Conservation (phyloP, 345 rosid species). For the Raphanus sativus region DNA sequence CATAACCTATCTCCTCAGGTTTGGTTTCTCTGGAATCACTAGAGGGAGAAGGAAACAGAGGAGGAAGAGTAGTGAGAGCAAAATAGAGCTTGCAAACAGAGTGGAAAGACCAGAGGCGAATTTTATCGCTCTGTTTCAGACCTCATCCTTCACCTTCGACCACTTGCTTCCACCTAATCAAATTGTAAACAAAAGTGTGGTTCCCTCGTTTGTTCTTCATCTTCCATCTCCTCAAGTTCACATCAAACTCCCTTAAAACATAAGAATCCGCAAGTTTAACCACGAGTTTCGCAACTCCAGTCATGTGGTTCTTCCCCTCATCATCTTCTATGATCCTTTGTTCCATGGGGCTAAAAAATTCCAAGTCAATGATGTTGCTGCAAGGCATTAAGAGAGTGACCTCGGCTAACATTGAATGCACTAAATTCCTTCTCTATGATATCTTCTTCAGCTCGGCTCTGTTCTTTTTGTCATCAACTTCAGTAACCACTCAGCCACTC, state of each 20-base stretch:
- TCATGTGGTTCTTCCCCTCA: not conserved
- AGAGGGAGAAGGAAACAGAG: not conserved
- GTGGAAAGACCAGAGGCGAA: not conserved
- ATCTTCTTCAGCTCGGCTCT: not conserved
- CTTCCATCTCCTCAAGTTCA: not conserved
- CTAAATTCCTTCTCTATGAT: not conserved
- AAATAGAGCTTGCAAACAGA: not conserved
- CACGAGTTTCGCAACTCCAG: not conserved
- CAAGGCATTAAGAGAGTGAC: slow-evolving; percentile 12
- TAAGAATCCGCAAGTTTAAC: not conserved
- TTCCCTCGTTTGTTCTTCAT: not conserved
- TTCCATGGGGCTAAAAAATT: not conserved
- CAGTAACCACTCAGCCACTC: slow-evolving; percentile 8
- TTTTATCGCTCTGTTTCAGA: not conserved
- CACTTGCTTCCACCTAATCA: not conserved
- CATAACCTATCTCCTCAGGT: not conserved
- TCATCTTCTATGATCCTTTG: not conserved
- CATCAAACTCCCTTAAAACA: not conserved
- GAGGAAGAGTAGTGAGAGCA: not conserved
- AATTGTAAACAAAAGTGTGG: not conserved
- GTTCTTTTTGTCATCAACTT: not conserved
- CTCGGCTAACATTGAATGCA: not conserved
- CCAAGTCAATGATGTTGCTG: not conserved
- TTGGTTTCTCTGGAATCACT: not conserved
- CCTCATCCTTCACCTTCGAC: not conserved